Conservation (phyloP, 2,329 filamentous ascomycete genomes). For the Tricladium varicosporioides region DNA sequence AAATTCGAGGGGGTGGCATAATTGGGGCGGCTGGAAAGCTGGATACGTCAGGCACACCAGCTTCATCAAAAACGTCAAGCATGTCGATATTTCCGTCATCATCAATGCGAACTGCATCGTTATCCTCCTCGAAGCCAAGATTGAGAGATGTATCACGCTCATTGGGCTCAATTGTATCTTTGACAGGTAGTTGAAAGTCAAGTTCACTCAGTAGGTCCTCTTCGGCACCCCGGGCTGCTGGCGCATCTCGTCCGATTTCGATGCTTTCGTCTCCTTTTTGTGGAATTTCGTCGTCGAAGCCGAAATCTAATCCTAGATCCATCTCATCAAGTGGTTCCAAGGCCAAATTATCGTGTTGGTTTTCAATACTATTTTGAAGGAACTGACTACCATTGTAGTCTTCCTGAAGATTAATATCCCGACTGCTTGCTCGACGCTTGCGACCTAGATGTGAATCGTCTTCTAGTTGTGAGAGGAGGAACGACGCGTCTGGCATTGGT, state of each 20-base stretch:
- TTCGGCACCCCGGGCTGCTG: constrained; percentile 63
- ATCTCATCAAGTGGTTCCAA: constrained; percentile 60
- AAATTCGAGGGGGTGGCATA: constrained; percentile 58
- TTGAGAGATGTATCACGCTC: constrained; percentile 56
- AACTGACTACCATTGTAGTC: constrained; percentile 77
- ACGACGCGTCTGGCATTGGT: constrained; percentile 83
- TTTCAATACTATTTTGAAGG: constrained; percentile 61
- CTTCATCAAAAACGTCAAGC: constrained; percentile 61
- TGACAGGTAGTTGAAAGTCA: constrained; percentile 52
- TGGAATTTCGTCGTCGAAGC: constrained; percentile 50
- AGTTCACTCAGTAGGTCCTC: constrained; percentile 66
- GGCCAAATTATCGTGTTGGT: constrained; percentile 52
- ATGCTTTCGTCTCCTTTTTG: constrained; percentile 58
- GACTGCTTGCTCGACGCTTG: constrained; percentile 56
- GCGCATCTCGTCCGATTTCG: constrained; percentile 87
- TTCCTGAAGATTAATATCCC: constrained; percentile 67
- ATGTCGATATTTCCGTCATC: constrained; percentile 63
- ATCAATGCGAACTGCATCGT: constrained; percentile 57
- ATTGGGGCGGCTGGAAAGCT: constrained; percentile 47
- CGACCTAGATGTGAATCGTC: constrained; percentile 56
- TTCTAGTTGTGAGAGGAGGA: constrained; percentile 75
- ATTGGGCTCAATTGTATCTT: constrained; percentile 51
- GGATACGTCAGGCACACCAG: constrained; percentile 49
- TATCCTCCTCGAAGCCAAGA: constrained; percentile 44
- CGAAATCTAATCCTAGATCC: constrained; percentile 72